These are phyloP conservation scores for Wickerhamomyces rabaulensis DNA, from an alignment of 805 yeast species.

Conservation along the genomic window DNA sequence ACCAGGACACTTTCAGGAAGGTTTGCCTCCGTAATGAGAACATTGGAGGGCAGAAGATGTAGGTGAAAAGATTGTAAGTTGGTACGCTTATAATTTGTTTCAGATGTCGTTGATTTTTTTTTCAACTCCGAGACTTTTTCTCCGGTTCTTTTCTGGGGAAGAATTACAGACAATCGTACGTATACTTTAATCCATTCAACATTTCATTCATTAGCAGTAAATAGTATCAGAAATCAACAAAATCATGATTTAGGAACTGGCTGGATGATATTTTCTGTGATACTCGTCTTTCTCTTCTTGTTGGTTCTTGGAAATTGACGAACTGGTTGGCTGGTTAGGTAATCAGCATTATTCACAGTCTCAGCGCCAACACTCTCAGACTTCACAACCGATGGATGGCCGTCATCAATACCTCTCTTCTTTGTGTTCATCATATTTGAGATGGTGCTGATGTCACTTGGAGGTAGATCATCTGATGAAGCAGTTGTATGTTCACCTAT, in stretches of 20 bases:
- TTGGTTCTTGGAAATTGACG: slow-evolving; percentile 8
- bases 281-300: slow-evolving; percentile 9
- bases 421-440: background rate
- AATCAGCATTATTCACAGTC: background rate
- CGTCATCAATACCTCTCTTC: background rate
- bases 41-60: background rate
- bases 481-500: background rate
- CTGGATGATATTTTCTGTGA: background rate
- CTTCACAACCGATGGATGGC: background rate
- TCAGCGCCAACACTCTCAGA: background rate
- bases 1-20: background rate
- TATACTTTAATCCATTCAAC: too few relatives aligned
- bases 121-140: background rate
- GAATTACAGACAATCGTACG: too few relatives aligned
- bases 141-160: background rate
- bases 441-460: background rate
- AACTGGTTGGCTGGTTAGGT: slow-evolving; percentile 15
- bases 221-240: background rate
- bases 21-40: background rate
- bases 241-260: background rate
- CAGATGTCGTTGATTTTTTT: background rate
- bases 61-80: too few relatives aligned
- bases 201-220: too few relatives aligned
- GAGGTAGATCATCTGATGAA: background rate
- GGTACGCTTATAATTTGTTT: too few relatives aligned